Evolutionary conservation across 2,329 filamentous ascomycete genomes (phyloP), one percentile per base, ranked within the genome.

Genomic region (Alternaria conjuncta): DNA sequence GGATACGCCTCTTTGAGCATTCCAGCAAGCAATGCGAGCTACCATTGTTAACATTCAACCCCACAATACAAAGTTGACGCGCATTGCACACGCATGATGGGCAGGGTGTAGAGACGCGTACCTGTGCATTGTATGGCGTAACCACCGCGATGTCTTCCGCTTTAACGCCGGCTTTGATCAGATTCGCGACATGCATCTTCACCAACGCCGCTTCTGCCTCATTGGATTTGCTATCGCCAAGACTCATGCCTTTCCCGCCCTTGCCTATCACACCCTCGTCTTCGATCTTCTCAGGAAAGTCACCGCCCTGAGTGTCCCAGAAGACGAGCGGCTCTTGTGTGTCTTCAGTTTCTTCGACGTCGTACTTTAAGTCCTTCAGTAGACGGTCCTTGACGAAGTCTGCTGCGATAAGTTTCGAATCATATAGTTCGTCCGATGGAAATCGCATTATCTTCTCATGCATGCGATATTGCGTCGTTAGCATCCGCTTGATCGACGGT

Each of bases 401-500:
- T 1, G 92, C 94, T 0, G 96, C 95, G 3, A 94, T 83, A 1
- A 99, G 87, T 72, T 90, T 90, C 3, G 87, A 88, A 64, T 93
- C 92, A 81, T 99, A 99, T 11, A 98, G 85, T 76, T 95, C 90
- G 65, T 92, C 87, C 0, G 95, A 97, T 0, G 96, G 95, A 74
- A 97, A 99, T 7, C 89, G 87, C 94, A 98, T 98, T 73, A 99
- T 98, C 57, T 86, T 89, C 75, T 97, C 91, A 77, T 99, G 94
- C 96, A 99, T 99, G 41, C 96, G 93, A 79, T 99, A 99, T 82
- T 99, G 96, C 5, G 92, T 97, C 5, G 93, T 98, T 23, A 99
- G 87, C 92, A 98, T 97, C 55, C 92, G 86, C 83, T 98, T 98
- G 82, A 99, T 94, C 5, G 84, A 84, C 1, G 89, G 82, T 1